Base-by-base conservation (phyloP, 192 early-diverging fungal species). In the Coemansia sp. region DNA sequence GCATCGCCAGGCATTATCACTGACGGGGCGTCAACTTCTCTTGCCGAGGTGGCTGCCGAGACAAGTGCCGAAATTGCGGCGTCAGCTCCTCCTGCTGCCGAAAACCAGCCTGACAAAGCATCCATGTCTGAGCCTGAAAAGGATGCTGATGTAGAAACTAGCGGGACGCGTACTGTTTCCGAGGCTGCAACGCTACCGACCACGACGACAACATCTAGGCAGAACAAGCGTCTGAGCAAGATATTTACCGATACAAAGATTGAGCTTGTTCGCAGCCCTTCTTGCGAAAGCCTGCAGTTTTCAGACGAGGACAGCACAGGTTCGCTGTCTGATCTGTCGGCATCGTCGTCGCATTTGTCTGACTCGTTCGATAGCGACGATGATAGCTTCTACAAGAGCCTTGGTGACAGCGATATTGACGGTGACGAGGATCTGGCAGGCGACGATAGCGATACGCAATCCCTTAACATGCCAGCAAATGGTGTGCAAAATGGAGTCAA, bases 381-480 rank as follows among this genome's bases (percentile, higher is more conserved):
- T 33, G 64, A 56, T 49, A 76, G 73, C 54, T 76, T 76, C 57
- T 69, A 66, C 67, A 48, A 66, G 47, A 66, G 73, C 57, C 57
- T 76, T 1, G 50, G 57, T 22, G 73, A 76, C 55, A 66, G 67
- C 57, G 73, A 70, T 23, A 63, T 66, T 39, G 62, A 68, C 24
- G 41, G 42, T 7, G 73, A 76, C 53, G 64, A 62, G 59, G 54
- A 72, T 22, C 52, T 68, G 60, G 73, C 55, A 23, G 73, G 67
- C 57, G 67, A 67, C 27, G 58, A 63, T 2, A 69, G 67, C 52
- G 62, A 63, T 9, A 24, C 34, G 9, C 12, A 25, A 9, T 37
- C 34, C 11, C 34, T 37, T 10, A 37, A 37, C 7, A 6, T 37
- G 34, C 34, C 34, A 22, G 22, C 33, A 23, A 33, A 53, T 12